A percentile compares a stretch with the other conserved stretches of the same genome.
These are phyloP conservation scores for Melampsora larici-populina DNA, from an alignment of 1,284 basidiomycete species.

Conservation along the genomic window DNA sequence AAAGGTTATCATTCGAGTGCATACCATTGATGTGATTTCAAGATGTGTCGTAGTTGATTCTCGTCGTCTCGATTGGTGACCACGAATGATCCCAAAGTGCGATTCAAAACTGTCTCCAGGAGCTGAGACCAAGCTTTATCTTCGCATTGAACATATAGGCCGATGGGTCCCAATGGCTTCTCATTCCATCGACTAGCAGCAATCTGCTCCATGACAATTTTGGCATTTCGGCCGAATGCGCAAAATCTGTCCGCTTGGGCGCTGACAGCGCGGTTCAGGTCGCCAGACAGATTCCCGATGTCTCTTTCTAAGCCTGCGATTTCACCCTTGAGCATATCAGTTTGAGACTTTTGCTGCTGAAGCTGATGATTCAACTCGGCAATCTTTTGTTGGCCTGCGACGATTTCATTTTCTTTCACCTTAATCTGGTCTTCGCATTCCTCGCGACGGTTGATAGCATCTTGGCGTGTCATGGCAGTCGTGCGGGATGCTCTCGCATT, in stretches of 20 bases:
- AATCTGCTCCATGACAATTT: background rate
- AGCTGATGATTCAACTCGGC: background rate
- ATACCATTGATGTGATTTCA: slow-evolving; percentile 52
- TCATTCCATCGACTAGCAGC: slow-evolving; percentile 50
- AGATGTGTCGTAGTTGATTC: slow-evolving; percentile 62
- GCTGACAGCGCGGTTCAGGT: background rate
- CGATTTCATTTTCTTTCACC: background rate
- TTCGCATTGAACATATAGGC: slow-evolving; percentile 67
- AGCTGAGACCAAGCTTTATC: slow-evolving; percentile 61
- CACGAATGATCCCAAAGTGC: slow-evolving; percentile 68
- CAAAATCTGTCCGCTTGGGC: background rate
- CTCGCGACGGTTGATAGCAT: slow-evolving; percentile 11
- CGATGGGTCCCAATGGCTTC: slow-evolving; percentile 80
- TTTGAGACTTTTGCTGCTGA: background rate
- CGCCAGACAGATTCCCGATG: slow-evolving; percentile 43
- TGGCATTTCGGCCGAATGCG: background rate
- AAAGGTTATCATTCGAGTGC: background rate
- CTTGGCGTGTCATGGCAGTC: slow-evolving; percentile 21
- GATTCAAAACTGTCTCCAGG: slow-evolving; percentile 66
- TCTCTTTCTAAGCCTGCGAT: slow-evolving; percentile 59
- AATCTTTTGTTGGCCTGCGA: background rate
- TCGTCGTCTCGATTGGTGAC: slow-evolving; percentile 72
- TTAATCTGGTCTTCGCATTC: background rate
- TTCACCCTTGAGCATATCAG: background rate
- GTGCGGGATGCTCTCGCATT: slow-evolving; percentile 28